A percentile compares a stretch with the other conserved stretches of the same genome.
Evolutionary conservation across 179 eudicot species (phyloP).

Genomic region (Amaranthus tricolor): DNA sequence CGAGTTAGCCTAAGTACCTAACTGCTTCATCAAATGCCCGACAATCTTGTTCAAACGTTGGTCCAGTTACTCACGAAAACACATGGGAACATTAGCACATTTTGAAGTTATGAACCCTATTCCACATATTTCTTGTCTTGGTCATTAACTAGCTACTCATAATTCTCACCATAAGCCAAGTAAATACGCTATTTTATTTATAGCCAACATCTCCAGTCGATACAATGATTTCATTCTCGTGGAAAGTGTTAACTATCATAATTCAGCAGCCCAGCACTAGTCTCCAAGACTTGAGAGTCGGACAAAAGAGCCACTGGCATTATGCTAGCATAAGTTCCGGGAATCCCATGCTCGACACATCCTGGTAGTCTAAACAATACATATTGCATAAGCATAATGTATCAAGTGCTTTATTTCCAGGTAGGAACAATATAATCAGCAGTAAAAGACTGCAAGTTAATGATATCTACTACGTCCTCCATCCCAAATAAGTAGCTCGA

Average conservation of each 20-base stretch:
- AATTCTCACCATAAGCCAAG: background rate
- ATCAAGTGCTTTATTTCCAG: background rate
- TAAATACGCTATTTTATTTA: background rate
- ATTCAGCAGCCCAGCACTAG: background rate
- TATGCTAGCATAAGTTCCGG: background rate
- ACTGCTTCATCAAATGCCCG: no score
- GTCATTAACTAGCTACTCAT: background rate
- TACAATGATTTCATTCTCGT: background rate
- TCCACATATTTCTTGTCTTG: no score
- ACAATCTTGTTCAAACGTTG: no score
- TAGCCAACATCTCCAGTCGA: background rate
- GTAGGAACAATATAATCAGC: background rate
- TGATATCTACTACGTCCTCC: background rate
- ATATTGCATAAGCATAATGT: background rate
- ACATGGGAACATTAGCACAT: no score
- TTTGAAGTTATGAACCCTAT: no score
- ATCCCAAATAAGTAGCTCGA: no score
- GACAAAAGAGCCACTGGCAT: background rate
- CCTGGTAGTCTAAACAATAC: background rate
- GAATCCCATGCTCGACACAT: background rate
- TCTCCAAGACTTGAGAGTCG: background rate
- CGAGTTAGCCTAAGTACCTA: no score
- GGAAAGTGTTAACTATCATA: background rate
- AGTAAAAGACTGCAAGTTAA: background rate
- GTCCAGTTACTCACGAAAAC: no score